Conservation (phyloP, 768 basidiomycete species). For the Boletus huronensis region DNA sequence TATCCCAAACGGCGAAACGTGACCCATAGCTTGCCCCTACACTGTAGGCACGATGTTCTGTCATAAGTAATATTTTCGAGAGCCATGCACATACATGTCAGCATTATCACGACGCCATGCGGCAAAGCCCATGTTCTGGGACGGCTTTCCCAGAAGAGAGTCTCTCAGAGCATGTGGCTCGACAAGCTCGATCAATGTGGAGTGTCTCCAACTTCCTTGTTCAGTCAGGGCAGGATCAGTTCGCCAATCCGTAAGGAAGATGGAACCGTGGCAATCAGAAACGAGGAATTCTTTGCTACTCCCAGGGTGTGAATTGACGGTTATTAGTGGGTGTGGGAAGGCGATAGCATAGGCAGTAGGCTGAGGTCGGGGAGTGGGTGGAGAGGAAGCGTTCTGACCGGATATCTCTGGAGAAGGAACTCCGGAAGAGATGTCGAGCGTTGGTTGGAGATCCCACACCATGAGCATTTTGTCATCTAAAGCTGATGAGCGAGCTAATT, state of each 20-base stretch:
- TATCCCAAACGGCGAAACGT: conserved; percentile 76
- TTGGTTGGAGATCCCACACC: conserved; percentile 81
- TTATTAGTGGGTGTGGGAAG: conserved; percentile 67
- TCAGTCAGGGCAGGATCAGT: conserved; percentile 57
- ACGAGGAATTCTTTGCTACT: conserved; percentile 79
- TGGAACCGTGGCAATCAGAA: conserved; percentile 67
- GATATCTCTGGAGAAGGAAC: conserved; percentile 33
- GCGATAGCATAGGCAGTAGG: conserved; percentile 76
- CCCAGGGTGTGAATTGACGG: conserved; percentile 66
- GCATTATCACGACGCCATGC: conserved; percentile 69
- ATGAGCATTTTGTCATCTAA: conserved; percentile 80
- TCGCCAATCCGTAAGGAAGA: conserved; percentile 83
- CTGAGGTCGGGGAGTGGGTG: conserved; percentile 45
- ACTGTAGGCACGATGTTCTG: conserved; percentile 34
- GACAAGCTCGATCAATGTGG: conserved; percentile 64
- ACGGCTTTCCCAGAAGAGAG: conserved; percentile 43
- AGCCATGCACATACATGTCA: conserved; percentile 59
- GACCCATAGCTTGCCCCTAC: conserved; percentile 73
- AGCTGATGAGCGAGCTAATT: background rate
- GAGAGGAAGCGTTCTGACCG: conserved; percentile 29
- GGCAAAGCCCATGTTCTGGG: conserved; percentile 53
- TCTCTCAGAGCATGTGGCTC: conserved; percentile 64
- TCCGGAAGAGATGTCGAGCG: conserved; percentile 41
- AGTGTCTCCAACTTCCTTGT: conserved; percentile 56
- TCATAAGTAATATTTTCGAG: background rate